Evolutionary conservation across 1,284 basidiomycete genomes (phyloP).

Genomic region (Kwoniella shivajii): DNA sequence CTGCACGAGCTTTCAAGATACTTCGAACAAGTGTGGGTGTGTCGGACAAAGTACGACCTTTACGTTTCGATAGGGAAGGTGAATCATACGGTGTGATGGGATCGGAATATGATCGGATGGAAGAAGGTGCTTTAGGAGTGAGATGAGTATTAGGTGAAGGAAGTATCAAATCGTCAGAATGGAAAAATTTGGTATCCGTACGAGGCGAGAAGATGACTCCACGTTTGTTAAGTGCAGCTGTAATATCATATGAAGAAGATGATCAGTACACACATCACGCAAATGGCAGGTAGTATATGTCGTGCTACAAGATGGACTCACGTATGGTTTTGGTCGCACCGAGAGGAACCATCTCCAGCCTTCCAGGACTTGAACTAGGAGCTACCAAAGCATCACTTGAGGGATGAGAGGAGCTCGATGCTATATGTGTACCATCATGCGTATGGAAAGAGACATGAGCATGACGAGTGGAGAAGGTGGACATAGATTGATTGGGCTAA

Average conservation of each 20-base stretch:
- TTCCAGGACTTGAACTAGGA: conserved; percentile 15
- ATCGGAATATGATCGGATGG: conserved; percentile 33
- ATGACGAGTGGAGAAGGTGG: conserved; percentile 3
- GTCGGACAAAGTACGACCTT: conserved; percentile 3
- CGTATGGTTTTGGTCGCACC: conserved; percentile 17
- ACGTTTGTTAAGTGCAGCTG: conserved; percentile 13
- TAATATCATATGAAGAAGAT: neutral
- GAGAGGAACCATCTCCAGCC: conserved; percentile 8
- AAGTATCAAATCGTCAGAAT: conserved; percentile 36
- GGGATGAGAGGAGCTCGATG: conserved; percentile 2
- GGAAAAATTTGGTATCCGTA: conserved; percentile 42
- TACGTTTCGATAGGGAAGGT: conserved; percentile 8
- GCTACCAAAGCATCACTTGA: conserved; percentile 9
- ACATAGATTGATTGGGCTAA: conserved; percentile 2
- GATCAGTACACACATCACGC: neutral
- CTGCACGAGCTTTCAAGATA: conserved; percentile 38
- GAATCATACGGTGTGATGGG: conserved; percentile 17
- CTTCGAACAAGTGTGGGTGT: conserved; percentile 18
- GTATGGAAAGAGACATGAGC: conserved; percentile 15
- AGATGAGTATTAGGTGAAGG: conserved; percentile 11
- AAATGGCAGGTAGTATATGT: neutral
- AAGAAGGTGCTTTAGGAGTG: conserved; percentile 19
- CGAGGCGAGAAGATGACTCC: conserved; percentile 43
- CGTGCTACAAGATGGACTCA: conserved; percentile 5
- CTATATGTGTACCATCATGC: conserved; percentile 8